Percentiles rank a stretch among this genome's conserved stretches.
These are phyloP conservation scores for Vanrija sp. DNA, from an alignment of 1,284 basidiomycete species.

Conservation along the genomic window DNA sequence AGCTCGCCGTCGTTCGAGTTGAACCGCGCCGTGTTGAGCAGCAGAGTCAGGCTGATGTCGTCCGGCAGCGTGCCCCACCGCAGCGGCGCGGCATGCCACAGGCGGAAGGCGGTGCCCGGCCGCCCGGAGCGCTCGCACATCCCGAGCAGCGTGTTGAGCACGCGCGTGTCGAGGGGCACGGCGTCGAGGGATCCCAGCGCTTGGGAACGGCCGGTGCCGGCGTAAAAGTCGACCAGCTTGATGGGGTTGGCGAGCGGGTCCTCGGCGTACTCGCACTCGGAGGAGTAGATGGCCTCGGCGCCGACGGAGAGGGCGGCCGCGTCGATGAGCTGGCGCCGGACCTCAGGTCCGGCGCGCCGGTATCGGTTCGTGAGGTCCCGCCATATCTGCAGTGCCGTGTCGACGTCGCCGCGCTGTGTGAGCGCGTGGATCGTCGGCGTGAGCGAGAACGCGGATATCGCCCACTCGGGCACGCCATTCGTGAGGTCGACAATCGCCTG, in stretches of 20 bases:
- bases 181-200: background rate
- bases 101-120: conserved; percentile 31
- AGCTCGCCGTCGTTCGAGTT: conserved; percentile 6
- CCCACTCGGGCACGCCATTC: conserved; percentile 12
- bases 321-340: conserved; percentile 23
- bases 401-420: conserved; percentile 13
- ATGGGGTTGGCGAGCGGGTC: conserved; percentile 21
- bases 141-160: conserved; percentile 33
- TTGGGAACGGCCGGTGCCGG: background rate
- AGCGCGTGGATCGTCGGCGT: conserved; percentile 33
- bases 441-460: conserved; percentile 14
- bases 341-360: background rate
- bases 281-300: conserved; percentile 17
- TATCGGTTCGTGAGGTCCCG: conserved; percentile 16
- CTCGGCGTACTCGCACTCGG: background rate
- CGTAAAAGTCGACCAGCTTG: conserved; percentile 26
- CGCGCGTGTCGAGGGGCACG: conserved; percentile 26
- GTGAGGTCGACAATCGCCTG: conserved; percentile 19
- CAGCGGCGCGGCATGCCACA: conserved; percentile 30
- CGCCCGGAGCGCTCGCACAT: conserved; percentile 14
- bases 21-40: conserved; percentile 31
- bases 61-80: conserved; percentile 39
- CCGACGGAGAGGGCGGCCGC: conserved; percentile 27
- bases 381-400: conserved; percentile 25
- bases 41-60: conserved; percentile 24